Base-by-base conservation (phyloP, 805 yeast species). In the Starmerella powellii region DNA sequence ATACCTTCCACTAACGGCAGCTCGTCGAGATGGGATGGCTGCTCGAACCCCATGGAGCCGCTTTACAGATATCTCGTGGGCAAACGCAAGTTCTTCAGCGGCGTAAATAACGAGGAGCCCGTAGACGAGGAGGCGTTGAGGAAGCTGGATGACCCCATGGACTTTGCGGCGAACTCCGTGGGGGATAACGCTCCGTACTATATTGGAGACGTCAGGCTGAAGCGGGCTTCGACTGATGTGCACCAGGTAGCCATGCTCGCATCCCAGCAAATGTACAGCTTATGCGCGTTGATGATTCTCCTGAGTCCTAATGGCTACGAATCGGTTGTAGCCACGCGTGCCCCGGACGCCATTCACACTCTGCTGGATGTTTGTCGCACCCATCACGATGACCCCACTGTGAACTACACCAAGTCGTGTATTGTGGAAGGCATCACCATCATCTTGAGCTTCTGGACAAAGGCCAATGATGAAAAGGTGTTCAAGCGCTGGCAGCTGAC, bases 1-100 rank as follows among this genome's bases (percentile, higher is more conserved):
- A 33, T 42, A 1, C 43, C 44, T 1, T 46, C 34, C 28, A 39
- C 35, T 3, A 46, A 38, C 19, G 41, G 49, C 2, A 36, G 44
- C 23, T 17, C 38, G 2, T 15, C 23, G 5, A 15, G 21, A 10
- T 2, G 40, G 2, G 36, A 34, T 6, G 8, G 27, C 6, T 16
- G 8, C 13, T 31, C 32, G 19, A 30, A 16, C 33, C 19, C 33
- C 11, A 6, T 30, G 11, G 19, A 16, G 6, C 11, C 33, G 8
- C 11, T 30, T 6, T 6, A 6, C 10, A 6, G 6, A 10, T 23
- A 23, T 23, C 10, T 23, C 10, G 10, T 10, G 6, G 26, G 26
- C 10, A 10, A 23, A 10, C 26, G 26, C 10, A 23, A 23, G 10
- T 10, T 23, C 10, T 23, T 8, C 26, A 23, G 26, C 10, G 26